Evolutionary conservation across 768 basidiomycete genomes (phyloP), one percentile per base, ranked within the genome.

Genomic region (Termitomyces sp.): DNA sequence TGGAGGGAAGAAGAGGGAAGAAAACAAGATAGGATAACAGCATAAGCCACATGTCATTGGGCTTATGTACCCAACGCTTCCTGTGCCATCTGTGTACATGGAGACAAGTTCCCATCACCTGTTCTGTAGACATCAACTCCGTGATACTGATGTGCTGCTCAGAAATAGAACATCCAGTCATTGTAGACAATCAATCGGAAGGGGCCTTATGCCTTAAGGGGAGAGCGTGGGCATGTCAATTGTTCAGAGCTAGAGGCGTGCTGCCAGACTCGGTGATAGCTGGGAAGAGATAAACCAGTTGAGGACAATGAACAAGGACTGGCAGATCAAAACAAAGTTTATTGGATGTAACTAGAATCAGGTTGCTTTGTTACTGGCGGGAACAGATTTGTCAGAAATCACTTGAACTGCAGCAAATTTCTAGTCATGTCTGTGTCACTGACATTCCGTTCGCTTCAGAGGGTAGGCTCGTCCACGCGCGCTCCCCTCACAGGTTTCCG

Each of bases 1-100:
- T 67, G 53, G 64, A 63, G 64, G 60, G 58, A 45, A 30, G 12
- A 32, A 49, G 54, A 54, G 61, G 38, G 53, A 57, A 44, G 54
- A 14, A 20, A 53, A 36, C 40, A 26, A 14, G 40, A 30, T 53
- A 28, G 44, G 30, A 44, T 53, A 18, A 16, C 18, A 53, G 8
- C 38, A 30, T 5, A 33, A 16, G 14, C 35, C 28, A 36, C 43
- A 32, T 48, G 22, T 24, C 35, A 38, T 3, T 36, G 35, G 22
- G 53, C 12, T 59, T 59, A 50, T 48, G 36, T 59, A 59, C 30
- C 18, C 6, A 16, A 36, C 18, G 28, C 28, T 28, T 32, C 49
- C 32, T 26, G 4, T 2, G 36, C 13, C 58, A 60, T 44, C 51
- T 33, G 59, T 40, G 47, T 53, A 60, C 56, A 53, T 50, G 59